Evolutionary conservation across 805 yeast species (phyloP).

Genomic region (Lipomyces lipofer): DNA sequence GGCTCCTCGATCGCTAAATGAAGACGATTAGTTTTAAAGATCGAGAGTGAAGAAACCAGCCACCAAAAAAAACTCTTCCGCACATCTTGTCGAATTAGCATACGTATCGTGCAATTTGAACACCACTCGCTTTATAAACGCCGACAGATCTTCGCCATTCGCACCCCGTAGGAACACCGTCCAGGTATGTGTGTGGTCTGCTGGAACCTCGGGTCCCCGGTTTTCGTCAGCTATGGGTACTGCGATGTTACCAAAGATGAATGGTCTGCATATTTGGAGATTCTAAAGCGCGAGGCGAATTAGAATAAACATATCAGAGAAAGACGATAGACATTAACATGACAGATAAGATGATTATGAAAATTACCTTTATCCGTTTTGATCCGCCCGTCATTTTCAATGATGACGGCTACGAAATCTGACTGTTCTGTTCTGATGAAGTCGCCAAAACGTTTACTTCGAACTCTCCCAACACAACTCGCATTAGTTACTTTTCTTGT

Average conservation of each 20-base stretch:
- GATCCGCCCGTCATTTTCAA: slow-evolving; percentile 17
- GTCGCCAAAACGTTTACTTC: too few relatives aligned
- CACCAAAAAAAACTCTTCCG: not conserved
- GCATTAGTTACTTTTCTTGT: too few relatives aligned
- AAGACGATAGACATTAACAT: not conserved
- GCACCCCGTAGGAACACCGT: slow-evolving; percentile 88
- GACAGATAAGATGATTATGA: not conserved
- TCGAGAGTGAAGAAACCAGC: not conserved
- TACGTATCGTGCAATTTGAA: slow-evolving; percentile 96
- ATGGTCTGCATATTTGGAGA: slow-evolving; percentile 63
- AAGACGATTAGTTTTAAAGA: not conserved
- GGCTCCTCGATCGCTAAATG: slow-evolving; percentile 69
- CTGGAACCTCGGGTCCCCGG: slow-evolving; percentile 64
- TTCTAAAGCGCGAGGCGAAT: slow-evolving; percentile 14
- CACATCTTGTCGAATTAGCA: slow-evolving; percentile 71
- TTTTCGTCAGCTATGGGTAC: slow-evolving; percentile 57
- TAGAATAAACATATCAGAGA: too few relatives aligned
- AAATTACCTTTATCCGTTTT: slow-evolving; percentile 37
- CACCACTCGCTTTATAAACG: slow-evolving; percentile 83
- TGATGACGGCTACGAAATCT: not conserved
- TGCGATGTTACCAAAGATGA: slow-evolving; percentile 79
- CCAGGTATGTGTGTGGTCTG: slow-evolving; percentile 95
- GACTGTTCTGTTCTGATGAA: too few relatives aligned
- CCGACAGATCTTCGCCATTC: slow-evolving; percentile 72
- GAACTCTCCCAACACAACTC: too few relatives aligned